Evolutionary conservation across 2,329 filamentous ascomycete species (phyloP).

Genomic region (Alternaria viburni): DNA sequence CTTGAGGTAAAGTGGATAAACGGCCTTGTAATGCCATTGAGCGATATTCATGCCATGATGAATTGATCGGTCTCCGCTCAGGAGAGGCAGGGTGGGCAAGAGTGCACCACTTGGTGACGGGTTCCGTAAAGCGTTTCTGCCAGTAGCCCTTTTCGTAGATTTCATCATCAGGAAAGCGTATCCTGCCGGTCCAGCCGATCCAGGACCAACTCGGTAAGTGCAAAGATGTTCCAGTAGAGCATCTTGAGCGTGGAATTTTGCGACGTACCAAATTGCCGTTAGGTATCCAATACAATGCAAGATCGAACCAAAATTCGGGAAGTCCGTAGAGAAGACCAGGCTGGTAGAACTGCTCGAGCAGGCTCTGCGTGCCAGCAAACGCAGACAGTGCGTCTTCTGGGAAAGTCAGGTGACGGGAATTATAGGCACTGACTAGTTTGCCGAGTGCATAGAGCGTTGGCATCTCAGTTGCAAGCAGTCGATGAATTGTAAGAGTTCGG

Average conservation of each 20-base stretch:
- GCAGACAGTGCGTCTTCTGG: not conserved
- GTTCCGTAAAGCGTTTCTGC: not conserved
- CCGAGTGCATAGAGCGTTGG: not conserved
- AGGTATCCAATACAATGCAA: not conserved
- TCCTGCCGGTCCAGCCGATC: not conserved
- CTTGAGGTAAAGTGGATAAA: not conserved
- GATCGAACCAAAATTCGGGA: not conserved
- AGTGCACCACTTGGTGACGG: not conserved
- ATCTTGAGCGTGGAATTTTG: not conserved
- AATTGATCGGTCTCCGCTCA: not conserved
- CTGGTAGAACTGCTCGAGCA: not conserved
- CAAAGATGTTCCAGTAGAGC: not conserved
- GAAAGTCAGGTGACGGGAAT: fast-evolving
- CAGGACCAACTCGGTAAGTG: not conserved
- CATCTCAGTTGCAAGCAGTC: not conserved
- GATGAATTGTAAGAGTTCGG: not conserved
- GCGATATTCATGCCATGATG: not conserved
- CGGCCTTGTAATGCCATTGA: not conserved
- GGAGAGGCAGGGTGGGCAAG: not conserved
- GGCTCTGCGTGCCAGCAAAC: not conserved
- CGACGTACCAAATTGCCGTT: not conserved
- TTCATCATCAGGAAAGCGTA: not conserved
- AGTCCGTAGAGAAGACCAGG: not conserved
- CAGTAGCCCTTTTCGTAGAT: too few relatives aligned
- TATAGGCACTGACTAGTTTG: not conserved